phyloP scores from a whole-genome alignment of 805 yeast genomes.

The Starmera dryadoides region DNA sequence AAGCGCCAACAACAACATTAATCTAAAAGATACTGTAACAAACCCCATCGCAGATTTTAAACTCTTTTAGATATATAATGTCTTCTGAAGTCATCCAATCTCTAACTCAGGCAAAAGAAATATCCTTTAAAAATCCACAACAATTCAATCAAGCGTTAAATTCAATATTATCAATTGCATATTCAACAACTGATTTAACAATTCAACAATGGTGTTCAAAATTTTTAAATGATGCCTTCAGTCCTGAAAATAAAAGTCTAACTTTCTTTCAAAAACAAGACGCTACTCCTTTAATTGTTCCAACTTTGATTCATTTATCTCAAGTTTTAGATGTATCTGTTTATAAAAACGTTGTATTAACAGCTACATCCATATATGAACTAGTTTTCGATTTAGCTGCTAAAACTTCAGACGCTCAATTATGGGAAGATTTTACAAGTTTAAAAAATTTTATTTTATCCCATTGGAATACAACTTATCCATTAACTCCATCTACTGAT shows the following conservation, averaged over 20 bases:
- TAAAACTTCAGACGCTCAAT: slow-evolving; percentile 27
- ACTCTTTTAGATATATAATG: too few species aligned
- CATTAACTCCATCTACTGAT: slow-evolving; percentile 33
- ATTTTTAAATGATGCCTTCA: slow-evolving; percentile 1
- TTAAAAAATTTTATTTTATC: slow-evolving; percentile 54
- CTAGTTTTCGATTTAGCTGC: slow-evolving; percentile 37
- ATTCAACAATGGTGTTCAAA: slow-evolving; percentile 3
- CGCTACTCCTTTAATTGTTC: slow-evolving; percentile 5
- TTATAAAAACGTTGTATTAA: slow-evolving; percentile 30
- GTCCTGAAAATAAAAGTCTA: not conserved
- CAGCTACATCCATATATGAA: slow-evolving; percentile 38
- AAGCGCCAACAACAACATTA: too few species aligned
- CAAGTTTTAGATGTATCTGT: slow-evolving; percentile 21
- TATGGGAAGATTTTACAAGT: slow-evolving; percentile 50
- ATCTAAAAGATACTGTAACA: too few species aligned
- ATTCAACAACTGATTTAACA: not conserved
- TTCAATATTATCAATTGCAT: not conserved
- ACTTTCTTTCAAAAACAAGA: slow-evolving; percentile 11
- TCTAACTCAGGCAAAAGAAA: slow-evolving; percentile 30
- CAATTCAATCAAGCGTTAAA: slow-evolving; percentile 30
- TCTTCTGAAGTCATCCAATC: too few species aligned
- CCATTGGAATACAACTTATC: slow-evolving; percentile 53
- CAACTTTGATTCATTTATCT: slow-evolving; percentile 7
- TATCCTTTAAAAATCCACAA: slow-evolving; percentile 25
- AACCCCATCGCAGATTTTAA: too few species aligned